Evolutionary conservation across 352 stramenopile genomes (phyloP).

Genomic region (Phytophthora kernoviae): DNA sequence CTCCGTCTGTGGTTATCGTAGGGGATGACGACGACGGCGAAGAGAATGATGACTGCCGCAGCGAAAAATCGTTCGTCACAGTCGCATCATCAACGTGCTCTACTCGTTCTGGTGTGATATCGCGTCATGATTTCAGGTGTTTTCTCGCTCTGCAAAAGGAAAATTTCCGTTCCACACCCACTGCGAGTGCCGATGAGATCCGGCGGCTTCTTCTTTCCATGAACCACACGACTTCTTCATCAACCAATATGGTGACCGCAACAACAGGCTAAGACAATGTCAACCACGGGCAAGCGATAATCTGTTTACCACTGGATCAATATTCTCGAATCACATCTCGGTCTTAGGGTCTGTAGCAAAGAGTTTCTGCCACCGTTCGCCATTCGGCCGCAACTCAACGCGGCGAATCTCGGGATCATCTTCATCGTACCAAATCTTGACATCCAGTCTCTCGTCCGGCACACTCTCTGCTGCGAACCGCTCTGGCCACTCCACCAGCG

Average conservation of each 20-base stretch:
- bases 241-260: constrained; percentile 13
- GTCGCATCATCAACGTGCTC: constrained; percentile 52
- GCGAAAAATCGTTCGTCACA: constrained; percentile 54
- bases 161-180: constrained; percentile 26
- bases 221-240: constrained; percentile 12
- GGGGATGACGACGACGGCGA: constrained; percentile 40
- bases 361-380: constrained; percentile 43
- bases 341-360: not conserved
- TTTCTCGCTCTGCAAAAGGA: constrained; percentile 53
- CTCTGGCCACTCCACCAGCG: constrained; percentile 77
- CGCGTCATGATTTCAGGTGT: constrained; percentile 53
- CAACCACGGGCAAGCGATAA: not conserved
- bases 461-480: constrained; percentile 49
- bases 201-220: constrained; percentile 45
- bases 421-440: constrained; percentile 64
- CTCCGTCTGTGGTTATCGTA: constrained; percentile 50
- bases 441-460: constrained; percentile 54
- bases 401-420: constrained; percentile 39
- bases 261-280: constrained; percentile 16
- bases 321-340: not conserved
- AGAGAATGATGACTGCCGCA: constrained; percentile 40
- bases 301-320: too few relatives aligned
- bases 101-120: constrained; percentile 59
- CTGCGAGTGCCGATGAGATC: constrained; percentile 55
- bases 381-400: constrained; percentile 47